phyloP scores from a whole-genome alignment of 495 filamentous ascomycete genomes.

The Penicillium argentinense region DNA sequence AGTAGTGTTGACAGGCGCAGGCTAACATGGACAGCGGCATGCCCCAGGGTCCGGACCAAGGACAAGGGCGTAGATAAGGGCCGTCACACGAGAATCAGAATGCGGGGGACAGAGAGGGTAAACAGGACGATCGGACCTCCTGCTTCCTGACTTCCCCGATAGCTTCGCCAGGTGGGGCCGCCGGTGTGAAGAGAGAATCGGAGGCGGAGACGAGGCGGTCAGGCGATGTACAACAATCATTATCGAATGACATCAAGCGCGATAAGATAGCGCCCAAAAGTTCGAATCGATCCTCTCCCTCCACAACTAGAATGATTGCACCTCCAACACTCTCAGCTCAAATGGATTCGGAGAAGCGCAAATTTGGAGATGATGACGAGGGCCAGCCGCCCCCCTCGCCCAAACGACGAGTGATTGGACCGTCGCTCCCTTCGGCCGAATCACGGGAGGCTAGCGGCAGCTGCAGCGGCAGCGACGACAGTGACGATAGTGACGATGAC shows the following conservation, averaged over 20 bases:
- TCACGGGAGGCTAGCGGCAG: constrained; percentile 23
- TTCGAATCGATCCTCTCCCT: neutral
- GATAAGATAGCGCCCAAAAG: constrained; percentile 6
- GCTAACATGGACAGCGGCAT: too few species aligned
- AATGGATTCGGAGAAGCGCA: constrained; percentile 23
- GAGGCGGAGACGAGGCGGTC: too few species aligned
- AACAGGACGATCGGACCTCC: too few species aligned
- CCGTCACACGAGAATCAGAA: neutral
- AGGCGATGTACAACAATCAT: too few species aligned
- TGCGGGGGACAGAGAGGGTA: neutral
- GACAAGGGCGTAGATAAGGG: too few species aligned
- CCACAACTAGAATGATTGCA: neutral
- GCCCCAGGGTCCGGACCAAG: too few species aligned
- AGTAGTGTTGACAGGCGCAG: too few species aligned
- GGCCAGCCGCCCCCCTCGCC: neutral
- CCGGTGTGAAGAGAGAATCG: too few species aligned
- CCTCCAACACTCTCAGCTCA: too few species aligned
- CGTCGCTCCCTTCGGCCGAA: constrained; percentile 27
- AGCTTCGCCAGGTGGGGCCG: too few species aligned
- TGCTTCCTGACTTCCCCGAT: too few species aligned
- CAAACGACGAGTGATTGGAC: constrained; percentile 36
- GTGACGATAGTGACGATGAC: constrained; percentile 58
- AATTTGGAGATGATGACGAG: constrained; percentile 7
- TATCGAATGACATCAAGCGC: neutral
- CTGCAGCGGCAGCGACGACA: constrained; percentile 18